Percentiles rank a stretch among this genome's conserved stretches.
These are phyloP conservation scores for Erysimum cheiranthoides DNA, from an alignment of 345 rosid species.

Conservation along the genomic window DNA sequence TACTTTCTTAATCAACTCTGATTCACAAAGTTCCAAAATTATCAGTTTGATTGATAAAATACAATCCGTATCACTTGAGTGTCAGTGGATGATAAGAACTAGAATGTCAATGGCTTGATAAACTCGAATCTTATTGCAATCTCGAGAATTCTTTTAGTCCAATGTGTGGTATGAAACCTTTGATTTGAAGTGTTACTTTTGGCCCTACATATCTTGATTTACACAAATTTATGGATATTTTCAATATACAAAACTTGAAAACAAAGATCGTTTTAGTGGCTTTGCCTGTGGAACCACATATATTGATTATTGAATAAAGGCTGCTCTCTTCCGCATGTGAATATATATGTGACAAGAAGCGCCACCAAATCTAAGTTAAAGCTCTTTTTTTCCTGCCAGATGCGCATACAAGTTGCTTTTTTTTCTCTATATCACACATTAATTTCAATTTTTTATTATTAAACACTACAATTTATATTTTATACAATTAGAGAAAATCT, in stretches of 20 bases:
- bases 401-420: neutral
- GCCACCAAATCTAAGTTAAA: constrained; percentile 44
- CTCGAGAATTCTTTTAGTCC: constrained; percentile 19
- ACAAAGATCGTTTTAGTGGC: constrained; percentile 23
- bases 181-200: constrained; percentile 37
- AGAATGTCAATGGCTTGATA: constrained; percentile 37
- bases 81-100: constrained; percentile 30
- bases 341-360: constrained; percentile 38
- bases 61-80: neutral
- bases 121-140: constrained; percentile 40
- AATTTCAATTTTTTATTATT: neutral
- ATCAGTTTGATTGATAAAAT: constrained; percentile 13
- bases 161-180: constrained; percentile 41
- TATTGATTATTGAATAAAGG: constrained; percentile 29
- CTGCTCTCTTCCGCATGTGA: constrained; percentile 38
- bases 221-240: constrained; percentile 25
- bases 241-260: neutral
- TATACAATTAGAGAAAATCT: neutral
- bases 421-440: neutral
- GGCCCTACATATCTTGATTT: constrained; percentile 45
- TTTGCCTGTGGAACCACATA: constrained; percentile 28
- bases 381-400: constrained; percentile 18
- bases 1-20: constrained; percentile 7
- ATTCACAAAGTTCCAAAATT: neutral
- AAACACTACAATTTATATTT: neutral